Evolutionary conservation across 2,329 filamentous ascomycete species (phyloP).

Genomic region (Fusarium denticulatum): DNA sequence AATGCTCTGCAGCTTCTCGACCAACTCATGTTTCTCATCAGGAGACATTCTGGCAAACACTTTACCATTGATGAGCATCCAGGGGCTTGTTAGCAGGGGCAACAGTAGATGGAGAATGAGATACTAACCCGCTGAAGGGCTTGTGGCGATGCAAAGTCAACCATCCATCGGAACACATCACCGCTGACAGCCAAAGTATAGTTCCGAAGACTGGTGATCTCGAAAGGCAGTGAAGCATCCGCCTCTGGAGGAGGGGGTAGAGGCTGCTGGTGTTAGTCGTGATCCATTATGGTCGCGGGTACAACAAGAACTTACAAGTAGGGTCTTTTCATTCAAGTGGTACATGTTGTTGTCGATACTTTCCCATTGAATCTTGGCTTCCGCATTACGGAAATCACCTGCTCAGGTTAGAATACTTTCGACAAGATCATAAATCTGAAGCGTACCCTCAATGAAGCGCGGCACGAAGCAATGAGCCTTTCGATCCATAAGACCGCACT

Average conservation of each 20-base stretch:
- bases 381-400: slow-evolving; percentile 78
- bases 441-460: slow-evolving; percentile 78
- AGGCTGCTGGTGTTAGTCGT: slow-evolving; percentile 61
- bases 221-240: slow-evolving; percentile 87
- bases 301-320: slow-evolving; percentile 63
- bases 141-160: slow-evolving; percentile 88
- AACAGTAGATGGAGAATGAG: background rate
- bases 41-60: slow-evolving; percentile 99
- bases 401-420: slow-evolving; percentile 15
- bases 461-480: slow-evolving; percentile 92
- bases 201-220: slow-evolving; percentile 81
- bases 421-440: background rate
- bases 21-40: slow-evolving; percentile 96
- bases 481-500: slow-evolving; percentile 84
- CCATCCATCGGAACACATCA: slow-evolving; percentile 95
- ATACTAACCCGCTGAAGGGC: slow-evolving; percentile 73
- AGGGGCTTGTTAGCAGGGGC: slow-evolving; percentile 14
- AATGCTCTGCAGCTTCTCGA: slow-evolving; percentile 96
- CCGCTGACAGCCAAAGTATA: slow-evolving; percentile 91
- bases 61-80: slow-evolving; percentile 91
- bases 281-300: background rate
- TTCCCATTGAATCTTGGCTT: slow-evolving; percentile 85
- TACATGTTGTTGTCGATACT: slow-evolving; percentile 89
- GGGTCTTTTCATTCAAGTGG: slow-evolving; percentile 79
- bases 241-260: slow-evolving; percentile 73